These are phyloP conservation scores for Boletus vinaceobasis DNA, from an alignment of 768 basidiomycete genomes.

Conservation along the genomic window DNA sequence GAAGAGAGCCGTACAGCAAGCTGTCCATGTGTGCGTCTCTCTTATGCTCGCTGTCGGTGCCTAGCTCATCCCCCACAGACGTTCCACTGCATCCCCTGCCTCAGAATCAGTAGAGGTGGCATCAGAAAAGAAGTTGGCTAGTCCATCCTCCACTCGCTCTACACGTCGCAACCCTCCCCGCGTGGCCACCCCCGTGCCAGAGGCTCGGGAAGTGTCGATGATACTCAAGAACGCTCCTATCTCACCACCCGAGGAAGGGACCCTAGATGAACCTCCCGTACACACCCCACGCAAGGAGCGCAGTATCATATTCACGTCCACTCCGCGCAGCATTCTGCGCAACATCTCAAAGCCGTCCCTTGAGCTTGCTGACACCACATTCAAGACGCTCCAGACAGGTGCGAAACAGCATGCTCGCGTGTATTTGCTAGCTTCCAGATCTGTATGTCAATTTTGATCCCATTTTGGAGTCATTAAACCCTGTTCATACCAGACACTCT, in stretches of 20 bases:
- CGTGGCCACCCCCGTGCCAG: slow-evolving; percentile 49
- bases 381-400: slow-evolving; percentile 20
- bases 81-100: slow-evolving; percentile 17
- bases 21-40: slow-evolving; percentile 11
- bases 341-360: slow-evolving; percentile 19
- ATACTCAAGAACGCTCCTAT: slow-evolving; percentile 45
- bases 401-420: slow-evolving; percentile 17
- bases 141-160: slow-evolving; percentile 19
- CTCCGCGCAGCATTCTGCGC: slow-evolving; percentile 28
- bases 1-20: slow-evolving; percentile 33
- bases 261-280: not conserved
- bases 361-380: slow-evolving; percentile 19
- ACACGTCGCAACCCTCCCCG: slow-evolving; percentile 18
- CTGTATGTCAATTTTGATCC: slow-evolving; percentile 17
- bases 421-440: slow-evolving; percentile 25
- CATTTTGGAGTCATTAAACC: not conserved
- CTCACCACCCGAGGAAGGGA: slow-evolving; percentile 34
- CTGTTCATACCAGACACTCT: slow-evolving; percentile 46
- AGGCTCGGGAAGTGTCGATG: slow-evolving; percentile 48
- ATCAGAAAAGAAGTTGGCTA: slow-evolving; percentile 14
- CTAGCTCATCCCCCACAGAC: slow-evolving; percentile 3
- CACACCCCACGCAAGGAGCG: slow-evolving; percentile 20
- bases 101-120: slow-evolving; percentile 11
- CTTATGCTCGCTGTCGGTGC: not conserved
- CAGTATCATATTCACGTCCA: slow-evolving; percentile 16